phyloP scores from a whole-genome alignment of 257 asterid genomes.

The Plantago elongata region DNA sequence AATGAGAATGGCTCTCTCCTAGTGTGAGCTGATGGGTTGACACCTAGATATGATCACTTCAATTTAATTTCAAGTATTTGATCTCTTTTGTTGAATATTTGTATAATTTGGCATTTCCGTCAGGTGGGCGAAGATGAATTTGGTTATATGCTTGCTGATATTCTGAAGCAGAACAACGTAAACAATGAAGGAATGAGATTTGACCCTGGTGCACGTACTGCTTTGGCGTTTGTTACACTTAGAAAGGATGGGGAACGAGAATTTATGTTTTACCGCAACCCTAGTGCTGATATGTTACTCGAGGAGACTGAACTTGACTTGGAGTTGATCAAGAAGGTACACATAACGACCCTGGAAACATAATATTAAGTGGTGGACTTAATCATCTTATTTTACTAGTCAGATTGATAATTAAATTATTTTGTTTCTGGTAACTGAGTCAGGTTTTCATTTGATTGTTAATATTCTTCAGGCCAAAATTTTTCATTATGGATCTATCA shows the following conservation, averaged over 20 bases:
- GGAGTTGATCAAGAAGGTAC: conserved; percentile 79
- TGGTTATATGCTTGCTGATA: conserved; percentile 95
- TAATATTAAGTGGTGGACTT: neutral
- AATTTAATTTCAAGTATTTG: conserved; percentile 1
- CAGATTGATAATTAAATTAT: neutral
- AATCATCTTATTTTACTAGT: neutral
- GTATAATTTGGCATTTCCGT: conserved; percentile 14
- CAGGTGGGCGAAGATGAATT: conserved; percentile 99
- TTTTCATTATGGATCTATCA: conserved; percentile 94
- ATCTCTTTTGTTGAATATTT: neutral
- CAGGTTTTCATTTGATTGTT: conserved; percentile 3
- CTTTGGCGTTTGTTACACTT: conserved; percentile 91
- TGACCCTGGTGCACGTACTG: conserved; percentile 97
- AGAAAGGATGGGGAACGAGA: conserved; percentile 96
- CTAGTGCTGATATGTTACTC: conserved; percentile 98
- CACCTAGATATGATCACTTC: neutral
- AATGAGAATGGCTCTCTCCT: neutral
- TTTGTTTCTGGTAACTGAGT: conserved; percentile 1
- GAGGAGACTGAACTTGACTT: conserved; percentile 73
- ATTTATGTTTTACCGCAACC: conserved; percentile 97
- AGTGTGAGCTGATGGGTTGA: neutral
- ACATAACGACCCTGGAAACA: neutral
- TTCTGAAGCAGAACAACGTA: conserved; percentile 83
- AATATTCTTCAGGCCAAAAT: conserved; percentile 66
- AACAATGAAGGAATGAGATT: conserved; percentile 88